Conservation (phyloP, 176 grass and related monocot genomes). For the Aegilops tauschii region DNA sequence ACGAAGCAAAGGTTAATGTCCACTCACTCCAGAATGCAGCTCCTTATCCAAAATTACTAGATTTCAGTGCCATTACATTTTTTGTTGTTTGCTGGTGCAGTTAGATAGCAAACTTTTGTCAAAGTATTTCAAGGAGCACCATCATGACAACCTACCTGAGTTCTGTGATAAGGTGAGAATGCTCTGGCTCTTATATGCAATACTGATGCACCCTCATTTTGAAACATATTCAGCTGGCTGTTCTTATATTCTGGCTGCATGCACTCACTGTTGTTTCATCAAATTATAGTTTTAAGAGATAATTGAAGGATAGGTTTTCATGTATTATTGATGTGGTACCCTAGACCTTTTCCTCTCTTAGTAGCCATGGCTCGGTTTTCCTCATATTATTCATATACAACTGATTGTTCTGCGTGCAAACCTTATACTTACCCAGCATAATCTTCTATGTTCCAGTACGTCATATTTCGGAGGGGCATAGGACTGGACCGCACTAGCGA, state of each 20-base stretch:
- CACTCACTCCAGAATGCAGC: background rate
- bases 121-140: constrained; percentile 89
- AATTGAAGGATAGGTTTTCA: background rate
- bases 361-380: background rate
- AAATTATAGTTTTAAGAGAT: background rate
- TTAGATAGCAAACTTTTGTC: constrained; percentile 78
- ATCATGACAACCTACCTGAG: constrained; percentile 80
- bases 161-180: constrained; percentile 81
- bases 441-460: constrained; percentile 60
- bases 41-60: background rate
- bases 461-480: constrained; percentile 94
- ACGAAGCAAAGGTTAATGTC: constrained; percentile 74
- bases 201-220: background rate
- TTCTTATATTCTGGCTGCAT: background rate
- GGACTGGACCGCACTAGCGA: constrained; percentile 81
- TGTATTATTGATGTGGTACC: constrained; percentile 1
- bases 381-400: background rate
- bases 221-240: background rate
- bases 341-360: background rate
- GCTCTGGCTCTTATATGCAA: background rate
- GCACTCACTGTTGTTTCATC: background rate
- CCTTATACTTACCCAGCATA: constrained; percentile 11
- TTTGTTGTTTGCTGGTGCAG: constrained; percentile 44
- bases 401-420: background rate
- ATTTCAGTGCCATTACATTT: background rate